A percentile compares a stretch with the other conserved stretches of the same genome.
These are phyloP conservation scores for Breynia disticha DNA, from an alignment of 441 rosid genomes.

Conservation along the genomic window DNA sequence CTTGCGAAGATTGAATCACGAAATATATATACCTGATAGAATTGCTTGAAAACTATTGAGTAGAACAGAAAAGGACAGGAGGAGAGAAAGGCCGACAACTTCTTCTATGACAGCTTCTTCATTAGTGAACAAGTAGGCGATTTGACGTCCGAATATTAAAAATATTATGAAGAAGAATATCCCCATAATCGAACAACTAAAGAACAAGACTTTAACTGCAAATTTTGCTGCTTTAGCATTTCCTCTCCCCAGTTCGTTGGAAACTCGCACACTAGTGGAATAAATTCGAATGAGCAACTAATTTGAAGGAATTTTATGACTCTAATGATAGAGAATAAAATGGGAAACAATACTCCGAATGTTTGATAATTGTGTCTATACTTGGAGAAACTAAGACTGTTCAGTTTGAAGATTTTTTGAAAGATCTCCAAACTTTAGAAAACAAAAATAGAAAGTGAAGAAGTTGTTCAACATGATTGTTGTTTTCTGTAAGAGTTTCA, in stretches of 20 bases:
- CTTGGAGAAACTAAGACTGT: too few species aligned
- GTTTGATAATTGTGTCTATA: neutral
- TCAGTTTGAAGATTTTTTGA: too few species aligned
- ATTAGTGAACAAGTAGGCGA: slow-evolving; percentile 38
- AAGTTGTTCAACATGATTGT: too few species aligned
- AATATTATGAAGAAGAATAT: slow-evolving; percentile 34
- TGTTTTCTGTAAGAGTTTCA: too few species aligned
- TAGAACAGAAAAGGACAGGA: slow-evolving; percentile 44
- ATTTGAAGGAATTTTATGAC: neutral
- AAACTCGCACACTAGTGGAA: slow-evolving; percentile 40
- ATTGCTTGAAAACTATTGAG: too few species aligned
- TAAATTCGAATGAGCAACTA: neutral
- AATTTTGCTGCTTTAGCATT: slow-evolving; percentile 44
- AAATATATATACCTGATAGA: too few species aligned
- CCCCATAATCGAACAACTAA: slow-evolving; percentile 33
- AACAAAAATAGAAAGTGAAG: too few species aligned
- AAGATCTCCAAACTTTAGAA: too few species aligned
- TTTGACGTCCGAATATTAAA: slow-evolving; percentile 27
- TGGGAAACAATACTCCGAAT: neutral
- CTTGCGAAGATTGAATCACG: too few species aligned
- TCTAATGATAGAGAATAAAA: neutral
- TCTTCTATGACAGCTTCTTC: slow-evolving; percentile 28
- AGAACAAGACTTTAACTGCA: slow-evolving; percentile 36
- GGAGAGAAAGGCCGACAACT: slow-evolving; percentile 38
- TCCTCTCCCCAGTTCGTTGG: slow-evolving; percentile 70